Conservation (phyloP, 78 protist species). For the Emiliania huxleyi region DNA sequence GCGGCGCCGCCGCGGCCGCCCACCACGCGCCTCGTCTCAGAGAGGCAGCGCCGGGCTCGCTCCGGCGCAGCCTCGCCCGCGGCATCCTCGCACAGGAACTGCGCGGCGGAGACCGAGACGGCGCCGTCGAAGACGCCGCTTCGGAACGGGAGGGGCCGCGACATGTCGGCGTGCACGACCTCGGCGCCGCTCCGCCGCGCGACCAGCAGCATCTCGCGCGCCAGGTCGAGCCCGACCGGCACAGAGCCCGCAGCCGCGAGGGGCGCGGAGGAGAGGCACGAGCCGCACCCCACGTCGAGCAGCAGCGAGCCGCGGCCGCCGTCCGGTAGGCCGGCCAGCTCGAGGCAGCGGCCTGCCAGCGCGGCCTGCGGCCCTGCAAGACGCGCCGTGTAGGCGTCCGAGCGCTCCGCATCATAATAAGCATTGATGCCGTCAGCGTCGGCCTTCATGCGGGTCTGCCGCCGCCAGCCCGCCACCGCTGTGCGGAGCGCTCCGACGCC, state of each 20-base stretch:
- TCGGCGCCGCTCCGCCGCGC: not conserved
- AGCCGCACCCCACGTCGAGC: slow-evolving; percentile 12
- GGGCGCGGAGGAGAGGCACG: not conserved
- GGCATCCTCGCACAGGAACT: not conserved
- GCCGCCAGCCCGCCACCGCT: no score
- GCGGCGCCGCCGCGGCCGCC: no score
- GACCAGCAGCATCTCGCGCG: not conserved
- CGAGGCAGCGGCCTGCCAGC: not conserved
- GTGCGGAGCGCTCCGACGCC: no score
- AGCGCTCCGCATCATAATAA: no score
- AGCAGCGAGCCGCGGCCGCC: not conserved
- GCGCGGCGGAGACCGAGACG: not conserved
- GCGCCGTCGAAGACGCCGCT: not conserved
- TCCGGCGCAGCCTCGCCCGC: not conserved
- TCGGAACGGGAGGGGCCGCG: slow-evolving; percentile 12
- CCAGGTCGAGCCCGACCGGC: not conserved
- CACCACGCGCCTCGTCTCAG: no score
- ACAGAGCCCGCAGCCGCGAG: not conserved
- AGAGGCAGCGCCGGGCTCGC: no score
- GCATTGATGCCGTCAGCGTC: no score
- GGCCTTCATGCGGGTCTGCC: no score
- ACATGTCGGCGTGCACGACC: not conserved
- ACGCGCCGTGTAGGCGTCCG: not conserved
- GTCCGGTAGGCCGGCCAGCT: not conserved
- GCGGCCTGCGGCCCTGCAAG: not conserved